phyloP scores from a whole-genome alignment of 768 basidiomycete species.

The Inosperma sp. region DNA sequence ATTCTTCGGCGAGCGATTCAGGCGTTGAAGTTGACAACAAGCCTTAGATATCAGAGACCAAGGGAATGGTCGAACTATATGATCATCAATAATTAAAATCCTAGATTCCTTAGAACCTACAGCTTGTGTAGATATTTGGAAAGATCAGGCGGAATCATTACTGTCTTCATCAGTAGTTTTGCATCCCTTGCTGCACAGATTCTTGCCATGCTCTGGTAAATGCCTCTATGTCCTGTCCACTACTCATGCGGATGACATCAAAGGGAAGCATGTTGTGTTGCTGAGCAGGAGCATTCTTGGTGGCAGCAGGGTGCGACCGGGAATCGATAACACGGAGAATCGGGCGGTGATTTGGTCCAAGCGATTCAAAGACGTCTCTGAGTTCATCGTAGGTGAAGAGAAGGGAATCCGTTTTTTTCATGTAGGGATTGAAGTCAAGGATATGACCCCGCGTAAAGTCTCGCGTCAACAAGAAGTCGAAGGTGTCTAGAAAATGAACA shows the following conservation, averaged over 20 bases:
- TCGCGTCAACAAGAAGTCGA: slow-evolving; percentile 85
- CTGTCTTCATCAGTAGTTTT: neutral
- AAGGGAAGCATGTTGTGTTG: slow-evolving; percentile 91
- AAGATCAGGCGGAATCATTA: no score
- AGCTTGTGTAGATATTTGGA: no score
- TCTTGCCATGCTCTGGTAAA: slow-evolving; percentile 68
- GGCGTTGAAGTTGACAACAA: slow-evolving; percentile 51
- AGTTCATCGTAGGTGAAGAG: slow-evolving; percentile 84
- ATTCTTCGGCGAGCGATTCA: slow-evolving; percentile 51
- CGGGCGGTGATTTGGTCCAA: slow-evolving; percentile 22
- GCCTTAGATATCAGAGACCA: no score
- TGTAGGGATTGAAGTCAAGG: slow-evolving; percentile 89
- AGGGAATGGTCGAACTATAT: no score
- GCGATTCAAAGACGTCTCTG: slow-evolving; percentile 29
- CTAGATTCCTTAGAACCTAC: no score
- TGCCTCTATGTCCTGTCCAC: slow-evolving; percentile 64
- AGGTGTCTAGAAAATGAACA: slow-evolving; percentile 50
- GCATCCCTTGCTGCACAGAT: slow-evolving; percentile 38
- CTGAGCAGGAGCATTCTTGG: slow-evolving; percentile 63
- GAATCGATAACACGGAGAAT: slow-evolving; percentile 70
- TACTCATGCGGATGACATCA: slow-evolving; percentile 77
- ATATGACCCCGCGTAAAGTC: slow-evolving; percentile 73
- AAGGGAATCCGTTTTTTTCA: slow-evolving; percentile 79
- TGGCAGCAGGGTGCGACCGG: slow-evolving; percentile 61
- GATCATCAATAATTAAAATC: no score